phyloP scores from a whole-genome alignment of 2,329 filamentous ascomycete species.

The Grosmannia clavigera region DNA sequence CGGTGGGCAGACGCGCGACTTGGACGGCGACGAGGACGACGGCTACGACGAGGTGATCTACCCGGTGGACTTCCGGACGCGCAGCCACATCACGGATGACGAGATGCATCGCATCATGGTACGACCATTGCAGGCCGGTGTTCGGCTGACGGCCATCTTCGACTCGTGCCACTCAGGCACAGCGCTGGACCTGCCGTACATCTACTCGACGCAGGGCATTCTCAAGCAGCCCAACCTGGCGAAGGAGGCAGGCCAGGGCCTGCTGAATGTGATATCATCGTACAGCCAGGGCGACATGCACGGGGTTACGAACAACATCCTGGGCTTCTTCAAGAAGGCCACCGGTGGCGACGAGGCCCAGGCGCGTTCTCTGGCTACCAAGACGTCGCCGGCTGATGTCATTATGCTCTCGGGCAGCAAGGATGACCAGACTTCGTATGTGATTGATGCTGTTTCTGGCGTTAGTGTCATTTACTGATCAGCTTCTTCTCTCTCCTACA shows the following conservation, averaged over 20 bases:
- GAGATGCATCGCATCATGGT: constrained; percentile 70
- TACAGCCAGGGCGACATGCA: constrained; percentile 63
- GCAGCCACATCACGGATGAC: constrained; percentile 69
- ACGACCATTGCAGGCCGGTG: constrained; percentile 39
- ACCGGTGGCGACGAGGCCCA: constrained; percentile 70
- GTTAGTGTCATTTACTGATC: neutral
- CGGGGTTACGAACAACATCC: constrained; percentile 67
- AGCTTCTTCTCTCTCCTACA: constrained; percentile 23
- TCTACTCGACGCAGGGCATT: constrained; percentile 57
- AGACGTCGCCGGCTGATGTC: constrained; percentile 89
- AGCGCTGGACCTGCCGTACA: constrained; percentile 53
- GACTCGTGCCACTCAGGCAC: constrained; percentile 57
- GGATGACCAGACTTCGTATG: constrained; percentile 85
- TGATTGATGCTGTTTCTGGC: constrained; percentile 17
- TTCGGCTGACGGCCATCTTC: constrained; percentile 50
- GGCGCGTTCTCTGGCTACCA: constrained; percentile 69
- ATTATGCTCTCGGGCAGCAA: constrained; percentile 98
- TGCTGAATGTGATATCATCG: constrained; percentile 46
- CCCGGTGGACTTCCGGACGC: constrained; percentile 65
- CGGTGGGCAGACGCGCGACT: constrained; percentile 68
- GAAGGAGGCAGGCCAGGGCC: constrained; percentile 53
- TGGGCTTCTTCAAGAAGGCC: constrained; percentile 82
- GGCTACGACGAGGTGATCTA: constrained; percentile 78
- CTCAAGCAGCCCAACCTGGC: constrained; percentile 57
- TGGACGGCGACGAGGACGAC: constrained; percentile 70